A percentile compares a stretch with the other conserved stretches of the same genome.
Conservation (phyloP, 2,329 filamentous ascomycete genomes). For the Exophiala alcalophila region DNA sequence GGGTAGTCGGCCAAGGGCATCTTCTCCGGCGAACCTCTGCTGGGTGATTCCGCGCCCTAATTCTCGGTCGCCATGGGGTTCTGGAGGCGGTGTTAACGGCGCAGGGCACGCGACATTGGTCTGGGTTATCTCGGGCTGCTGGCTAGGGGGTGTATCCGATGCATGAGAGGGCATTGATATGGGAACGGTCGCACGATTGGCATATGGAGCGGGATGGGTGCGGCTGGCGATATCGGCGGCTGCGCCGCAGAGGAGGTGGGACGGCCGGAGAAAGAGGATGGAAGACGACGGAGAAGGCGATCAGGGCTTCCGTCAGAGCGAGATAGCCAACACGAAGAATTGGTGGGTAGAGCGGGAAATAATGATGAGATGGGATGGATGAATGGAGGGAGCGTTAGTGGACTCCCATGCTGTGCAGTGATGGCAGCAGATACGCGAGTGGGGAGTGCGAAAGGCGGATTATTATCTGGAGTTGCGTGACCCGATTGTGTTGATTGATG, state of each 20-base stretch:
- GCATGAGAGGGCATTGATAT: slow-evolving; percentile 31
- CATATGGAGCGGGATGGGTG: slow-evolving; percentile 21
- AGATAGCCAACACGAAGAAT: slow-evolving; percentile 6
- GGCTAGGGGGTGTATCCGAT: slow-evolving; percentile 17
- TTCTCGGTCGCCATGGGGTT: slow-evolving; percentile 15
- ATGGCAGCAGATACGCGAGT: no score
- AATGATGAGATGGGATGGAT: slow-evolving; percentile 15
- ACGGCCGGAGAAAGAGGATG: not conserved
- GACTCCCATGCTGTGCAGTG: no score
- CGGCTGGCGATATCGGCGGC: not conserved
- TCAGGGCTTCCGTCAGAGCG: slow-evolving; percentile 5
- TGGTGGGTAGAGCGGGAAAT: no score
- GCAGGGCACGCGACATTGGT: slow-evolving; percentile 22
- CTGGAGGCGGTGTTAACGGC: slow-evolving; percentile 25
- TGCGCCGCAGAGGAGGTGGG: not conserved
- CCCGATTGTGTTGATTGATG: no score
- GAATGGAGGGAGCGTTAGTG: slow-evolving; percentile 5
- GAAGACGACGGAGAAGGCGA: slow-evolving; percentile 5
- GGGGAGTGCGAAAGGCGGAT: no score
- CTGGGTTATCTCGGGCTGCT: slow-evolving; percentile 18
- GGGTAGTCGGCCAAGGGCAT: slow-evolving; percentile 13
- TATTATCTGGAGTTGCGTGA: no score
- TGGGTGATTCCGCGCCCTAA: slow-evolving; percentile 5
- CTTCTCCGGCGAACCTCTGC: slow-evolving; percentile 6
- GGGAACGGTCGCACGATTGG: slow-evolving; percentile 19